Conservation (phyloP, 1,284 basidiomycete genomes). For the Irpex sp. region DNA sequence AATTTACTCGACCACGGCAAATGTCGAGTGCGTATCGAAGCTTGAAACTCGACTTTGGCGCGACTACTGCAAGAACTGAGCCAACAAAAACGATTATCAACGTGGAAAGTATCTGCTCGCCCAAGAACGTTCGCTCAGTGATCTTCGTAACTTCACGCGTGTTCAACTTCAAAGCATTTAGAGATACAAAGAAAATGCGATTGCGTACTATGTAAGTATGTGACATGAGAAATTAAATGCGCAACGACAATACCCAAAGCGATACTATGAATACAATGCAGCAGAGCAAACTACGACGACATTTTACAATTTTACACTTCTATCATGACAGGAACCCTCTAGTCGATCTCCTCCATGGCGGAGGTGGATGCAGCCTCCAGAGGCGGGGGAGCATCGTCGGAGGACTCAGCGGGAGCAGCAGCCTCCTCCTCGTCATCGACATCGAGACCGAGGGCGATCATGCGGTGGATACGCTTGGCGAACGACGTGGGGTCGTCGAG, state of each 20-base stretch:
- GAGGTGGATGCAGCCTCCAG: slow-evolving; percentile 63
- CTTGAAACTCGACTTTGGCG: no score
- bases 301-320: not conserved
- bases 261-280: slow-evolving; percentile 11
- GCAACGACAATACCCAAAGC: slow-evolving; percentile 10
- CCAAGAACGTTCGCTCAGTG: not conserved
- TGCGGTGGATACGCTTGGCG: slow-evolving; percentile 94
- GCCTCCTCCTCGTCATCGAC: slow-evolving; percentile 73
- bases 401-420: slow-evolving; percentile 27
- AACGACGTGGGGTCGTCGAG: slow-evolving; percentile 95
- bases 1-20: no score
- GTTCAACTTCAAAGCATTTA: not conserved
- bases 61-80: no score
- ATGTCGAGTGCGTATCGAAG: no score
- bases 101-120: not conserved
- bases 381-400: slow-evolving; percentile 40
- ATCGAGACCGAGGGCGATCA: slow-evolving; percentile 88
- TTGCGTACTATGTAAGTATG: slow-evolving; percentile 5
- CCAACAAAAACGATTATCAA: not conserved
- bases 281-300: slow-evolving; percentile 3
- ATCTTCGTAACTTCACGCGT: not conserved
- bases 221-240: slow-evolving; percentile 9
- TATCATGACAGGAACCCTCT: slow-evolving; percentile 25
- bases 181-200: slow-evolving; percentile 1
- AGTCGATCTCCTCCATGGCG: slow-evolving; percentile 87